Percentiles rank a stretch among this genome's conserved stretches.
phyloP scores from a whole-genome alignment of 202 grass and related monocot genomes.

The Saccharum hybrid region DNA sequence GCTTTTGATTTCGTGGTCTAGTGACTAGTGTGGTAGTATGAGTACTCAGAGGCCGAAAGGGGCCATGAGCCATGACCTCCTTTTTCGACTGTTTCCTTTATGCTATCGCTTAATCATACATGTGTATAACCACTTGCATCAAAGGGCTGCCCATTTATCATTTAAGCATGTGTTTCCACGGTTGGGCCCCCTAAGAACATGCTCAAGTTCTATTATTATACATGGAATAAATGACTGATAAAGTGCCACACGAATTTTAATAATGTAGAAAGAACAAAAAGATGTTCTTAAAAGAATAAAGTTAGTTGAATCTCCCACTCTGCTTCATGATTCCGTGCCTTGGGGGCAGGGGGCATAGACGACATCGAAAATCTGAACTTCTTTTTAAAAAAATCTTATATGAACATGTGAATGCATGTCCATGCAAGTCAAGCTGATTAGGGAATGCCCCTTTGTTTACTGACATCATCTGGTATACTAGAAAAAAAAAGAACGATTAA shows the following conservation, averaged over 20 bases:
- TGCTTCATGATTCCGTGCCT: neutral
- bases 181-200: neutral
- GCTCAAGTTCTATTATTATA: neutral
- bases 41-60: neutral
- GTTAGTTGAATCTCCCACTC: too few species aligned
- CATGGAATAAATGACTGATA: neutral
- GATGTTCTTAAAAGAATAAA: neutral
- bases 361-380: neutral
- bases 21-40: neutral
- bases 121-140: neutral
- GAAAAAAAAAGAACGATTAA: neutral
- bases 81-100: neutral
- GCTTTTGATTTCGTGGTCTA: constrained; percentile 25
- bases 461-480: neutral
- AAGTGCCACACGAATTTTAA: neutral
- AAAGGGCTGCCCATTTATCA: too few species aligned
- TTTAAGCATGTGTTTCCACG: neutral
- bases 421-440: neutral
- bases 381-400: neutral
- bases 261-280: neutral
- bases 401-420: neutral
- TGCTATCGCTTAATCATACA: neutral
- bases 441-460: neutral
- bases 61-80: neutral
- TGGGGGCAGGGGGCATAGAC: neutral